These are phyloP conservation scores for Exophiala oligosperma DNA, from an alignment of 2,329 filamentous ascomycete genomes.

Conservation along the genomic window DNA sequence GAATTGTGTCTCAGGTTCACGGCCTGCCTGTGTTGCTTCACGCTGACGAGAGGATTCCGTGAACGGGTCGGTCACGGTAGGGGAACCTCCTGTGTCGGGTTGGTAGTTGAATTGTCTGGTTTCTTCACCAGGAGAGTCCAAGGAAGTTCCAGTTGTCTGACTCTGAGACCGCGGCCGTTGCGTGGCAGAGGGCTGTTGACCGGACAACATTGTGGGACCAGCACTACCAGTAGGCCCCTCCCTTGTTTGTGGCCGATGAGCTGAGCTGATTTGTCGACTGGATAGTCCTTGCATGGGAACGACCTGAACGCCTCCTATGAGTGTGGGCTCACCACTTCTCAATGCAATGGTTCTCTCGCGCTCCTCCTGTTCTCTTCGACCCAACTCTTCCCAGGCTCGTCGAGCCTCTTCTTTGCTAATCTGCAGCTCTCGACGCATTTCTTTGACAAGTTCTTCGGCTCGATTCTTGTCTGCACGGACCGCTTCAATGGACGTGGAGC, in stretches of 20 bases:
- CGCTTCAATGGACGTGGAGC: slow-evolving; percentile 61
- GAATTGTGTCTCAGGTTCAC: slow-evolving; percentile 39
- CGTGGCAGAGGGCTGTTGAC: slow-evolving; percentile 28
- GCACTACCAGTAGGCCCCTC: slow-evolving; percentile 46
- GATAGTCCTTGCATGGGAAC: slow-evolving; percentile 80
- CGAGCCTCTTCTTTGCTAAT: slow-evolving; percentile 97
- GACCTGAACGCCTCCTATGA: slow-evolving; percentile 91
- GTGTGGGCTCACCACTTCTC: slow-evolving; percentile 80
- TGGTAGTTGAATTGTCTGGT: slow-evolving; percentile 54
- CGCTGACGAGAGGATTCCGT: slow-evolving; percentile 43
- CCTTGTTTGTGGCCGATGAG: slow-evolving; percentile 45
- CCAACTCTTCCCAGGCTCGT: slow-evolving; percentile 95
- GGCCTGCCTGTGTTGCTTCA: slow-evolving; percentile 34
- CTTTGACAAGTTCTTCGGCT: slow-evolving; percentile 74
- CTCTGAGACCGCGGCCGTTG: slow-evolving; percentile 26
- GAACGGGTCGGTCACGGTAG: slow-evolving; percentile 64
- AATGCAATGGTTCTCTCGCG: slow-evolving; percentile 83
- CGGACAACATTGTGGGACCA: slow-evolving; percentile 33
- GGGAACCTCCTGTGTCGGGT: slow-evolving; percentile 46
- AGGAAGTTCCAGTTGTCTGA: slow-evolving; percentile 26
- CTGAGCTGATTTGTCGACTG: slow-evolving; percentile 52
- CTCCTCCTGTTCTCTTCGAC: slow-evolving; percentile 88
- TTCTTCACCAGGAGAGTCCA: slow-evolving; percentile 37
- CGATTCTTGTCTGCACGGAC: slow-evolving; percentile 68
- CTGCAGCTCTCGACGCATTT: slow-evolving; percentile 88